These are phyloP conservation scores for Rhodosporidiobolus sp. DNA, from an alignment of 768 basidiomycete genomes.

Conservation along the genomic window DNA sequence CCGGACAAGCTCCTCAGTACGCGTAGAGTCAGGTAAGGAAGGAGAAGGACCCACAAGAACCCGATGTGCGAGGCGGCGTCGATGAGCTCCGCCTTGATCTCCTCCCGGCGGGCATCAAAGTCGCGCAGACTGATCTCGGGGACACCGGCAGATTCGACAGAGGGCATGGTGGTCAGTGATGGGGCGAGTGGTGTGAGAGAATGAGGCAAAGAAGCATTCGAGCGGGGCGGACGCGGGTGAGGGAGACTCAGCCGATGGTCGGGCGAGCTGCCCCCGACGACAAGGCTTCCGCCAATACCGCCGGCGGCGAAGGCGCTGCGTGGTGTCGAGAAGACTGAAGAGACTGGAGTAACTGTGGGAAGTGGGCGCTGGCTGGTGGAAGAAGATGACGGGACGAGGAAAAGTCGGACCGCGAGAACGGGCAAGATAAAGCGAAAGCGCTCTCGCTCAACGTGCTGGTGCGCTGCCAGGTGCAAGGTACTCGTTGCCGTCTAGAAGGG, in stretches of 20 bases:
- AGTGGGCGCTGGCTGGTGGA: too few relatives aligned
- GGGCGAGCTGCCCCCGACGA: background rate
- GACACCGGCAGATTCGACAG: background rate
- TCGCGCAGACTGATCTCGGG: constrained; percentile 44
- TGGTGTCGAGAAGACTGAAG: too few relatives aligned
- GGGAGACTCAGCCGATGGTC: background rate
- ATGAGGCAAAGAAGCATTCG: background rate
- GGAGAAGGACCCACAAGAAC: constrained; percentile 43
- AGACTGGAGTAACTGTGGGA: too few relatives aligned
- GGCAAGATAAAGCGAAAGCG: background rate
- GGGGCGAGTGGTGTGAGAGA: background rate
- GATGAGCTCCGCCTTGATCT: constrained; percentile 44
- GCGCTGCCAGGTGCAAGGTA: too few relatives aligned
- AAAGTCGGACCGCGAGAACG: too few relatives aligned
- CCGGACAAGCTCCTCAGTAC: background rate
- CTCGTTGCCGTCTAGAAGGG: constrained; percentile 11
- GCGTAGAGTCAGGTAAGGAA: background rate
- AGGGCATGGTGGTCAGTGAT: background rate
- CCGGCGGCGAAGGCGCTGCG: too few relatives aligned
- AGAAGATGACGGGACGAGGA: too few relatives aligned
- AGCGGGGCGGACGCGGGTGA: background rate
- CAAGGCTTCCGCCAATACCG: too few relatives aligned
- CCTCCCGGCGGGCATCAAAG: constrained; percentile 42
- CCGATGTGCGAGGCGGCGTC: constrained; percentile 42
- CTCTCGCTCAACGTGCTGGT: background rate